Evolutionary conservation across 2,329 filamentous ascomycete genomes (phyloP).

Genomic region (Boeremia exigua): DNA sequence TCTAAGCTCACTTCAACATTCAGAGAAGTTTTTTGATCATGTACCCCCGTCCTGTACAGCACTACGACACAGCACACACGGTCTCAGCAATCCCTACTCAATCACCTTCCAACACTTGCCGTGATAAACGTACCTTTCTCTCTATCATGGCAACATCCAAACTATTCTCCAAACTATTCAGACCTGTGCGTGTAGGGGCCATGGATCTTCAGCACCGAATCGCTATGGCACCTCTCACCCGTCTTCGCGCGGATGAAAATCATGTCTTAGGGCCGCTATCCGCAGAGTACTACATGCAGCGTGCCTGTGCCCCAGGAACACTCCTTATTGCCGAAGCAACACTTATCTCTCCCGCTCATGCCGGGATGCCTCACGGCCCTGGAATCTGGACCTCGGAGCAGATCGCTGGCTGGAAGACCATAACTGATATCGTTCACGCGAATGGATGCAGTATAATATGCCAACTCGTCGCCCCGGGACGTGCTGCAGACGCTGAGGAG

Average conservation of each 20-base stretch:
- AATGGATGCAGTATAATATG: conserved; percentile 65
- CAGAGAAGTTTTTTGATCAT: not conserved
- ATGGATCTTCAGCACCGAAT: conserved; percentile 37
- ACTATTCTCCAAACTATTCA: conserved; percentile 39
- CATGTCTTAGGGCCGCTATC: conserved; percentile 51
- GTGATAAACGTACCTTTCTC: not conserved
- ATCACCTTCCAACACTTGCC: too few relatives aligned
- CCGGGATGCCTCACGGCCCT: conserved; percentile 59
- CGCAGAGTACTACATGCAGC: conserved; percentile 60
- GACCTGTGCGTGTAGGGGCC: conserved; percentile 36
- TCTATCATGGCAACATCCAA: not conserved
- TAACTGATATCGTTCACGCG: conserved; percentile 67
- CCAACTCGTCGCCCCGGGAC: conserved; percentile 67
- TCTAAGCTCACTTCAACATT: not conserved
- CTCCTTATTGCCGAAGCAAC: conserved; percentile 65
- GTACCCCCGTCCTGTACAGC: not conserved
- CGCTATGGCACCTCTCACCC: conserved; percentile 42
- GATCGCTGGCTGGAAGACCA: conserved; percentile 62
- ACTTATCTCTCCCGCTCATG: conserved; percentile 55
- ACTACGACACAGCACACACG: not conserved
- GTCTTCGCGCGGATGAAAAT: conserved; percentile 52
- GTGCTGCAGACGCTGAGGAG: conserved; percentile 52
- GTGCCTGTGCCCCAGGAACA: conserved; percentile 58
- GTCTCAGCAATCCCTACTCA: not conserved
- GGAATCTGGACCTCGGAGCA: conserved; percentile 59